Base-by-base conservation (phyloP, 192 early-diverging fungal species). In the Entophlyctis luteolus region DNA sequence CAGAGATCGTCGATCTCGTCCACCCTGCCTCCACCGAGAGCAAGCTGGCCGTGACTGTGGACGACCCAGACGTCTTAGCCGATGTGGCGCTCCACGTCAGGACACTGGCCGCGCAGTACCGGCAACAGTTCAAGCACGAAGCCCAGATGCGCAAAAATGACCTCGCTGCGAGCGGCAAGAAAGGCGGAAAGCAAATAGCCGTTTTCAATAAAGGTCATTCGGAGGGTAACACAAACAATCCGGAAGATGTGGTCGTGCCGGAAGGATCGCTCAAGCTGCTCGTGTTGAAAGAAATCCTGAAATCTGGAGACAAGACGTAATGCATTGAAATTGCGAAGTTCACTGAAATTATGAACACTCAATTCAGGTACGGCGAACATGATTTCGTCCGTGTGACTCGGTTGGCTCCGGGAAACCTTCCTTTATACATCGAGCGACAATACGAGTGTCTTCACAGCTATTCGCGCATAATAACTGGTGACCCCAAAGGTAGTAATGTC, bases 81-180 rank as follows among this genome's bases (percentile, higher is more conserved):
- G 70, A 71, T 25, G 3, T 71, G 1, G 49, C 48, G n/a, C 35
- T 71, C 53, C 36, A 71, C 54, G 20, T 37, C n/a, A 8, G 46
- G 22, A 10, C 42, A 3, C 62, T 71, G n/a, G 59, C 55, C 12
- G 18, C 36, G 14, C 29, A 55, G 31, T 71, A 65, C 33, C 48
- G 47, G 25, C 27, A 16, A 36, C 10, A 12, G 39, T 53, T 28
- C 58, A 38, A 37, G 32, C 42, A 22, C 20, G 33, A 12, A 49
- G 29, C 12, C 5, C 34, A 25, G 10, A 48, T 4, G 56, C 56
- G 56, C 50, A n/a, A n/a, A n/a, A n/a, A 47, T 10, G 54, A 50
- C 20, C 29, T 48, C 27, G 5, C 25, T 20, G 5, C 16, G 18
- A 10, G 23, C 31, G 16, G 39, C 39, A 42, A 42, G 39, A 42